Percentiles rank a stretch among this genome's conserved stretches.
phyloP scores from a whole-genome alignment of 768 basidiomycete species.

The Russula sp. region DNA sequence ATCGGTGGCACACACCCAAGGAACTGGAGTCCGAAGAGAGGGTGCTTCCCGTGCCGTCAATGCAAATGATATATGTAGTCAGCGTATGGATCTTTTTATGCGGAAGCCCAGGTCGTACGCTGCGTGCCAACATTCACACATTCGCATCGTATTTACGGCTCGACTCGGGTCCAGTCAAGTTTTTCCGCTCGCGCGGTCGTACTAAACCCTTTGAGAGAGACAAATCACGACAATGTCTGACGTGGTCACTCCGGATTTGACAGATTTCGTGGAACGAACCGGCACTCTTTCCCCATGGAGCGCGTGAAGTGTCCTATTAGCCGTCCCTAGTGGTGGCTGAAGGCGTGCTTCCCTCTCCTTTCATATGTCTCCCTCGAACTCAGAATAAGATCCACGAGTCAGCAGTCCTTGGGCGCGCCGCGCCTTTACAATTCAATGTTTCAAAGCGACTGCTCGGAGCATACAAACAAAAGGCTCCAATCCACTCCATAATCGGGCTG shows the following conservation, averaged over 20 bases:
- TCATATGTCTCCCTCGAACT: not conserved
- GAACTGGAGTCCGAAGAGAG: slow-evolving; percentile 15
- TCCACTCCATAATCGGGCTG: not conserved
- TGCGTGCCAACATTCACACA: not conserved
- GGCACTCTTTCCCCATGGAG: slow-evolving; percentile 17
- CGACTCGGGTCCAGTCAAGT: not conserved
- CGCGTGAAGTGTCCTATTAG: not conserved
- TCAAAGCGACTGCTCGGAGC: not conserved
- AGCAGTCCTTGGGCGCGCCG: not conserved
- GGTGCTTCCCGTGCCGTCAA: slow-evolving; percentile 18
- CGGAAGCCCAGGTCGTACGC: not conserved
- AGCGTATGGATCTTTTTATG: not conserved
- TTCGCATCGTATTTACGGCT: not conserved
- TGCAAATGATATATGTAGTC: slow-evolving; percentile 11
- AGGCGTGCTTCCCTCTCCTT: not conserved
- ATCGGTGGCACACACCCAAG: slow-evolving; percentile 16
- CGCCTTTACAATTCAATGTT: not conserved
- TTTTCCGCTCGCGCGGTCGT: slow-evolving; percentile 1
- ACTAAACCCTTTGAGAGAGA: not conserved
- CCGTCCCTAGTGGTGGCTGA: not conserved
- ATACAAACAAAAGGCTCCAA: not conserved
- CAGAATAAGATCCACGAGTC: not conserved
- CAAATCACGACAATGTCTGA: slow-evolving; percentile 10
- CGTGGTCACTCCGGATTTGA: slow-evolving; percentile 15
- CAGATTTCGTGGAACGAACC: slow-evolving; percentile 3